phyloP scores from a whole-genome alignment of 2,329 filamentous ascomycete genomes.

The Arachnopeziza araneosa region DNA sequence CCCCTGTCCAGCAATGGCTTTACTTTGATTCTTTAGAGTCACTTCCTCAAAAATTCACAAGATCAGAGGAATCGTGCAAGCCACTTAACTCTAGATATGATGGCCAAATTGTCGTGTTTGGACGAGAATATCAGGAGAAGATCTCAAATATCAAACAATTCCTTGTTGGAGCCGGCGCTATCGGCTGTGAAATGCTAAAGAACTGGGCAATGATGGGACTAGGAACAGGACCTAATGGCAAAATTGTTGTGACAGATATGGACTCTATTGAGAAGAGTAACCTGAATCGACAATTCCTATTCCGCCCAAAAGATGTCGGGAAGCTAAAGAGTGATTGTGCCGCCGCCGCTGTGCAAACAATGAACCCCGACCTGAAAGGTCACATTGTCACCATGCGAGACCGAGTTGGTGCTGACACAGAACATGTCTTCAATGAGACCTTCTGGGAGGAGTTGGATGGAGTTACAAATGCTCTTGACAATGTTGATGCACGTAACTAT shows the following conservation, averaged over 20 bases:
- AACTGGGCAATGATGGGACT: conserved; percentile 99
- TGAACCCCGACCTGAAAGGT: conserved; percentile 89
- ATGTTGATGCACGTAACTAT: conserved; percentile 93
- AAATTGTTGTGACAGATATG: conserved; percentile 93
- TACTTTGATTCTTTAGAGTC: conserved; percentile 99
- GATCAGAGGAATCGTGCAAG: conserved; percentile 83
- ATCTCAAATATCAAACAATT: conserved; percentile 87
- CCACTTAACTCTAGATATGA: conserved; percentile 85
- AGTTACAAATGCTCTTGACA: conserved; percentile 95
- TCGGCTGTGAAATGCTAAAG: conserved; percentile 98
- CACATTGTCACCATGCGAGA: conserved; percentile 85
- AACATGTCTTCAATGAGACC: conserved; percentile 86
- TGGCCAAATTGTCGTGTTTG: conserved; percentile 95
- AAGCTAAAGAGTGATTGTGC: conserved; percentile 96
- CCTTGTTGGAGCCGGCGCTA: conserved; percentile 91
- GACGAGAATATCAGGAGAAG: conserved; percentile 89
- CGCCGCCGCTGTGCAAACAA: conserved; percentile 78
- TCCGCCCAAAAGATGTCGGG: conserved; percentile 88
- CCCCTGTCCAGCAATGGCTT: conserved; percentile 90
- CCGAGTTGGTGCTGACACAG: conserved; percentile 84
- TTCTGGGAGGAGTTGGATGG: conserved; percentile 88
- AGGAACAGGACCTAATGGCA: conserved; percentile 79
- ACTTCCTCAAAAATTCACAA: conserved; percentile 65
- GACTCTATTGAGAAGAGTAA: conserved; percentile 99
- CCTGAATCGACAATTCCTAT: conserved; percentile 93